Base-by-base conservation (phyloP, 2,329 filamentous ascomycete genomes). In the Macrophomina phaseolina region DNA sequence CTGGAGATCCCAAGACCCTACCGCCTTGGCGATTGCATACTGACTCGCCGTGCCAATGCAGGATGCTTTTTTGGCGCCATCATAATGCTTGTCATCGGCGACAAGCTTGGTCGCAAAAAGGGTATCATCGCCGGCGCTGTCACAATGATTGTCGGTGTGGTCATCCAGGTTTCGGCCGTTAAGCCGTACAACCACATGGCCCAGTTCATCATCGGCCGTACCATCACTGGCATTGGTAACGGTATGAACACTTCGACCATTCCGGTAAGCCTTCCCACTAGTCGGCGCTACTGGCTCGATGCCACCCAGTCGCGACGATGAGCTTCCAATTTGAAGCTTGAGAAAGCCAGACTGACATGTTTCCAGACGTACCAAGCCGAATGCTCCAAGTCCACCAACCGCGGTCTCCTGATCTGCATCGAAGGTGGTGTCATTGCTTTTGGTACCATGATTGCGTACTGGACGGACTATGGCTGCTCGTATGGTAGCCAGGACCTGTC, bases 361-460 rank as follows among this genome's bases (percentile, higher is more conserved):
- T 2, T 85, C 34, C 83, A 84, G 4, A 84, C 82, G 3, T 86
- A 84, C 71, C 83, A 85, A 75, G 82, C 83, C 5, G 84, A 86
- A 70, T 85, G 82, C 69, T 83, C 83, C 3, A 80, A 79, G 66
- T 83, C 86, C 0, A 84, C 82, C 71, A 88, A 87, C 74, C 83
- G 87, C 70, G 87, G 87, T 69, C 81, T 87, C 28, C 76, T 89
- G 62, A 88, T 89, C 70, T 88, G 86, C 73, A 86, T 88, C 60
- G 86, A 82, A 72, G 84, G 81, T 71, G 84, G 83, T 73, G 76
- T 80, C 40, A 83, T 85, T 53, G 82, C 83, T 6, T 82, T 85
- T 63, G 83, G 83, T 40, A 84, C 81, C 7, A 72, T 81, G 16
- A 84, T 85, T 60, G 83, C 83, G 1, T 85, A 85, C 74, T 85